These are phyloP conservation scores for Exserohilum turcica DNA, from an alignment of 2,329 filamentous ascomycete species.

Conservation along the genomic window DNA sequence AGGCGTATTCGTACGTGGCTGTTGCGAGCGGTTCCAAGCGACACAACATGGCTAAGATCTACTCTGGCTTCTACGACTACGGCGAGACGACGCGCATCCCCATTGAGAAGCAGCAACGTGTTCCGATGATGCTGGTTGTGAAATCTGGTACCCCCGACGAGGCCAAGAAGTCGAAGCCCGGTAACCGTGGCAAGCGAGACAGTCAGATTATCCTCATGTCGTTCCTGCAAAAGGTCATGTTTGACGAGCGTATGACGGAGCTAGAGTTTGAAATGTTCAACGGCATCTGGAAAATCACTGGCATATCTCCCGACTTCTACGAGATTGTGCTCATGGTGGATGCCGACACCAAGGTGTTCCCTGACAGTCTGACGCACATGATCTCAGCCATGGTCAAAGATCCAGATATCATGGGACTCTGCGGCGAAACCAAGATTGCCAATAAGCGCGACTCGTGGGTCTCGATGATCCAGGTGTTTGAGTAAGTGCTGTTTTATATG, in stretches of 20 bases:
- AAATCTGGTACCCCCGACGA: conserved; percentile 96
- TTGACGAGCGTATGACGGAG: conserved; percentile 99
- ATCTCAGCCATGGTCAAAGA: conserved; percentile 98
- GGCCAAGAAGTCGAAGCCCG: conserved; percentile 79
- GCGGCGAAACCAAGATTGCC: conserved; percentile 98
- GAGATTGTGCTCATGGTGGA: conserved; percentile 99
- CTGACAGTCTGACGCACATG: conserved; percentile 98
- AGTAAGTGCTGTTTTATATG: conserved; percentile 57
- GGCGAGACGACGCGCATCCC: conserved; percentile 80
- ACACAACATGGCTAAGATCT: conserved; percentile 99
- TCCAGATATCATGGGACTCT: conserved; percentile 98
- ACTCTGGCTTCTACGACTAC: conserved; percentile 98
- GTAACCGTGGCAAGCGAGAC: conserved; percentile 97
- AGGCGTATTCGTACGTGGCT: conserved; percentile 93
- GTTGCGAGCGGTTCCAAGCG: conserved; percentile 94
- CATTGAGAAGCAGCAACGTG: conserved; percentile 86
- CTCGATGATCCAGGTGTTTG: conserved; percentile 97
- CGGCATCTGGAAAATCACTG: conserved; percentile 96
- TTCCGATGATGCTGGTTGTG: conserved; percentile 95
- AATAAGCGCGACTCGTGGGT: conserved; percentile 97
- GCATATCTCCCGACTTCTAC: conserved; percentile 97
- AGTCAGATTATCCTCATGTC: conserved; percentile 99
- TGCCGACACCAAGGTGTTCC: conserved; percentile 98
- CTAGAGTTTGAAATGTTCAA: conserved; percentile 99
- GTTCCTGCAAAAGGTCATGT: conserved; percentile 99